Conservation (phyloP, 2,329 filamentous ascomycete species). For the Tolypocladium pustulatum region DNA sequence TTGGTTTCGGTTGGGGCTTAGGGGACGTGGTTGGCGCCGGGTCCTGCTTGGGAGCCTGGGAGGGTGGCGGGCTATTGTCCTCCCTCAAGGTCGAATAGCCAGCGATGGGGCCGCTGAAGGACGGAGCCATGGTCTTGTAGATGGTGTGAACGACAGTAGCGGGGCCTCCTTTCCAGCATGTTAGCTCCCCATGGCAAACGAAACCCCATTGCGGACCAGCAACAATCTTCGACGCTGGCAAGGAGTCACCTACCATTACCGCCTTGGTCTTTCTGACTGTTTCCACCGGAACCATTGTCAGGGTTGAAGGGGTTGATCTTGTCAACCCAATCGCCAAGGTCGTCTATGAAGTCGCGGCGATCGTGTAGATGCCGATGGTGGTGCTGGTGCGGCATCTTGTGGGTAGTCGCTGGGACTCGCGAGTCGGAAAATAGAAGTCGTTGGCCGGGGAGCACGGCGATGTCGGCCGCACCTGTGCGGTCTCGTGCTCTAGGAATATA, state of each 20-base stretch:
- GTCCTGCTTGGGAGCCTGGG: conserved; percentile 5
- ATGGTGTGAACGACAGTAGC: conserved; percentile 25
- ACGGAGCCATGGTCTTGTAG: conserved; percentile 29
- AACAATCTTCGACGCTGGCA: not conserved
- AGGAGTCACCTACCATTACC: not conserved
- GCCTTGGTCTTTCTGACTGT: not conserved
- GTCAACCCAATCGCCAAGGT: not conserved
- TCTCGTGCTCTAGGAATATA: not conserved
- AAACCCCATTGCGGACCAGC: not conserved
- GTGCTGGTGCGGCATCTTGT: conserved; percentile 18
- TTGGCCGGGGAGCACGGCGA: not conserved
- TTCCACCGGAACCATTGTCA: not conserved
- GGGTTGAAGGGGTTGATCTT: not conserved
- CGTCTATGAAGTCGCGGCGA: not conserved
- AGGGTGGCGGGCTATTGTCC: conserved; percentile 6
- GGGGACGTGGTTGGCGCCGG: conserved; percentile 3
- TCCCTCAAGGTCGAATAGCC: conserved; percentile 27
- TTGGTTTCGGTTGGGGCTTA: conserved; percentile 4
- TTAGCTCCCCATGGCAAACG: not conserved
- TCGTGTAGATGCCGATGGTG: conserved; percentile 15
- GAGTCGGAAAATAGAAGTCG: not conserved
- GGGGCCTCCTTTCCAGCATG: not conserved
- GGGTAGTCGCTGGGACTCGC: not conserved
- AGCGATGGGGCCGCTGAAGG: conserved; percentile 30
- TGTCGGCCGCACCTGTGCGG: not conserved